Conservation (phyloP, 495 filamentous ascomycete species). For the Pyrenopolyporus hunteri region DNA sequence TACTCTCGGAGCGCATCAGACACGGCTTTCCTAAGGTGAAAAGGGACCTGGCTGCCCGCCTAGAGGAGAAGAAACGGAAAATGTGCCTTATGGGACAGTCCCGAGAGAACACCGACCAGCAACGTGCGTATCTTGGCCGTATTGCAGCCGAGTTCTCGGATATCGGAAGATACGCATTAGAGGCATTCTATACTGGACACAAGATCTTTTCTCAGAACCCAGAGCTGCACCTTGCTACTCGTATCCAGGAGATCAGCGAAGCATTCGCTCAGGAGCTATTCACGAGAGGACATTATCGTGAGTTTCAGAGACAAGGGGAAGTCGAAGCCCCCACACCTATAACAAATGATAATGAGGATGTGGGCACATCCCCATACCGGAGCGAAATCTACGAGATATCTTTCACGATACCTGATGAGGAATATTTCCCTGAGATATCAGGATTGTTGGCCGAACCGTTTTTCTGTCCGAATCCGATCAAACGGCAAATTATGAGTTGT, state of each 20-base stretch:
- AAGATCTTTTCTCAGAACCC: slow-evolving; percentile 43
- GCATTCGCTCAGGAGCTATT: slow-evolving; percentile 47
- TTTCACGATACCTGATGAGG: background rate
- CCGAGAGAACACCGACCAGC: slow-evolving; percentile 14
- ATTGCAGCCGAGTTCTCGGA: slow-evolving; percentile 47
- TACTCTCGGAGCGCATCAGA: slow-evolving; percentile 14
- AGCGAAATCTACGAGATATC: background rate
- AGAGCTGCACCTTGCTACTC: slow-evolving; percentile 48
- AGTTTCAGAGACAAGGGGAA: slow-evolving; percentile 33
- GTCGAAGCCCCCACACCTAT: too few species aligned
- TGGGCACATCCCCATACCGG: background rate
- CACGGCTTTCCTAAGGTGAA: slow-evolving; percentile 17
- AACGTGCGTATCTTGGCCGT: slow-evolving; percentile 48
- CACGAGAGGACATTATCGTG: slow-evolving; percentile 43
- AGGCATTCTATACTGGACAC: slow-evolving; percentile 47
- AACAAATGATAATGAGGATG: background rate
- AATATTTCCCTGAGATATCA: slow-evolving; percentile 13
- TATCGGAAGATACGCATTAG: slow-evolving; percentile 27
- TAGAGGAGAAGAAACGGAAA: background rate
- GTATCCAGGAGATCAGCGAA: slow-evolving; percentile 46
- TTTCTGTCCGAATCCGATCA: background rate
- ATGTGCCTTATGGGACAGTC: slow-evolving; percentile 1
- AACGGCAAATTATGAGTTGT: slow-evolving; percentile 5
- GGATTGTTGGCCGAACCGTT: slow-evolving; percentile 3
- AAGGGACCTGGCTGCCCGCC: background rate